Base-by-base conservation (phyloP, 2,329 filamentous ascomycete species). In the Epichloe festucae region DNA sequence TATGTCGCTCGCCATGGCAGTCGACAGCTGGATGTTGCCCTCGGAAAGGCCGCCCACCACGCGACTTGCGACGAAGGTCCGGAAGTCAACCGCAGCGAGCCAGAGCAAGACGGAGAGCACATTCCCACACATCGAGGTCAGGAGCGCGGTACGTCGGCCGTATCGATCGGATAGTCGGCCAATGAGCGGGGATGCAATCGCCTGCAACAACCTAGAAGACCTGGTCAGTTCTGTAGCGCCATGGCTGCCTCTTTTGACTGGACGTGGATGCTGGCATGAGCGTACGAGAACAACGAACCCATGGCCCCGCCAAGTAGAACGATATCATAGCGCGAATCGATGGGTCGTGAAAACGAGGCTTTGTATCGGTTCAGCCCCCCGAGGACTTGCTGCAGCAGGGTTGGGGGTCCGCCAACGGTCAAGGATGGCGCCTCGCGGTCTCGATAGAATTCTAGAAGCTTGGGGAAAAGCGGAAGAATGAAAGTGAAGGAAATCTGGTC, bases 301-400 rank as follows among this genome's bases (percentile, higher is more conserved):
- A 98, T 75, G 21, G 91, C 93, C 46, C 93, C 93, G 50, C 93
- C 93, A 5, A 98, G 80, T 43, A 98, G 78, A 27, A 98, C 90
- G 59, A 97, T 95, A 65, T 98, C 93, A 74, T 98, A 95, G 72
- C 89, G 84, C 52, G 90, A 90, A 64, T 95, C 91, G 67, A 98
- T 97, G 44, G 91, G 90, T 51, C 84, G 84, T 43, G 88, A 83
- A 64, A 98, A 98, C 52, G 87, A 80, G 58, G 90, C 85, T 70
- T 98, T 98, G 79, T 98, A 98, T 45, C 87, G 77, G 65, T 98
- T 96, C 49, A 98, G 78, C 59, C 86, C 90, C 77, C 77, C 74
- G 56, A 98, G 78, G 52, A 97, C 81, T 55, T 79, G 79, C 56
- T 89, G 84, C 23, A 98, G 82, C 35, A 95, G 70, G 1, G 87